phyloP scores from a whole-genome alignment of 2,329 filamentous ascomycete genomes.

The Alternaria viburni region DNA sequence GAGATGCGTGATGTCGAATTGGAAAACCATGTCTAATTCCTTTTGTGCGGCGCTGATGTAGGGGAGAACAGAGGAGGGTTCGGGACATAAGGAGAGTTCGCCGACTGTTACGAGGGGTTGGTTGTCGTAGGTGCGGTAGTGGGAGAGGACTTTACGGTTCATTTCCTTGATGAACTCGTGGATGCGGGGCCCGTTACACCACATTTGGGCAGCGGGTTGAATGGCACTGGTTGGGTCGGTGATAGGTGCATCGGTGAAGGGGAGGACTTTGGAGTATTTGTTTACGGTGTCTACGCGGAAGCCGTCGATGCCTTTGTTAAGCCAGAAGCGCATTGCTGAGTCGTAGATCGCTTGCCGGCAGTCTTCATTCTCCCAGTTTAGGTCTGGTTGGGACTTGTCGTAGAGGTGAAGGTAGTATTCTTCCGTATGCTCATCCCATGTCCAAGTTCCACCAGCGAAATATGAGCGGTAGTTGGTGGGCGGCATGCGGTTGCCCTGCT shows the following conservation, averaged over 20 bases:
- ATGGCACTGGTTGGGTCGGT: constrained; percentile 51
- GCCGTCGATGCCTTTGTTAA: constrained; percentile 54
- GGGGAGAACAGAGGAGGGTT: constrained; percentile 51
- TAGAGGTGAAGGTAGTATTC: constrained; percentile 58
- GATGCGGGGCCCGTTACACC: constrained; percentile 64
- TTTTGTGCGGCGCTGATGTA: constrained; percentile 50
- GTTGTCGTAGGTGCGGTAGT: constrained; percentile 57
- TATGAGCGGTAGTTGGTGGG: constrained; percentile 62
- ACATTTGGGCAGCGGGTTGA: constrained; percentile 58
- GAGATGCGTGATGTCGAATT: constrained; percentile 52
- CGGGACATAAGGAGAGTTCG: constrained; percentile 60
- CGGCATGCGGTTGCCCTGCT: constrained; percentile 60
- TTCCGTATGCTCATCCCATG: constrained; percentile 54
- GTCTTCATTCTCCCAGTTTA: constrained; percentile 57
- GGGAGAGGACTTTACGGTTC: constrained; percentile 58
- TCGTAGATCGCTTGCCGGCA: constrained; percentile 55
- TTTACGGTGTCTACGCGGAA: constrained; percentile 59
- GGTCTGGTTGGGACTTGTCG: constrained; percentile 55
- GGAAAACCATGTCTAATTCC: constrained; percentile 58
- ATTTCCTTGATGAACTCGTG: constrained; percentile 65
- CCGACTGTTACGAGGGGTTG: constrained; percentile 60
- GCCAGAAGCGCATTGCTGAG: constrained; percentile 55
- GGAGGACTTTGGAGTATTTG: constrained; percentile 54
- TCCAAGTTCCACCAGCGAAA: constrained; percentile 50
- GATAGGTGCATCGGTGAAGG: constrained; percentile 52